phyloP scores from a whole-genome alignment of 805 yeast species.

The Blastobotrys robertii region DNA sequence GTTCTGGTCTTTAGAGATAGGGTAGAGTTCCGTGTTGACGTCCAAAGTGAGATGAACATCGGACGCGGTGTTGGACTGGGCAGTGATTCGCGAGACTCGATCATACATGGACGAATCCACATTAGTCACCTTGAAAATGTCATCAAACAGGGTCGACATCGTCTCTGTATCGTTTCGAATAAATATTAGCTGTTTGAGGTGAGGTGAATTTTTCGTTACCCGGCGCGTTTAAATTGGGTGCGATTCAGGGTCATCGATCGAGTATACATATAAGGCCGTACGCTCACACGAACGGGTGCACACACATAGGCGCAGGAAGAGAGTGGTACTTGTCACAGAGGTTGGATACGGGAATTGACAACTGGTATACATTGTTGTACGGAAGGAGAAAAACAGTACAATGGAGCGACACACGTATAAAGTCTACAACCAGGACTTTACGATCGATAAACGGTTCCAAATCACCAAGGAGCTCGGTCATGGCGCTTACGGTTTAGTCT shows the following conservation, averaged over 20 bases:
- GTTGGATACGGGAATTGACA: too few relatives aligned
- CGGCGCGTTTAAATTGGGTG: too few relatives aligned
- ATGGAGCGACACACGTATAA: conserved; percentile 36
- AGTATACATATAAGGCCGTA: too few relatives aligned
- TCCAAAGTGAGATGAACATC: conserved; percentile 81
- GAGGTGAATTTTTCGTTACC: too few relatives aligned
- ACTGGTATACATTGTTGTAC: too few relatives aligned
- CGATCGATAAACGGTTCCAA: conserved; percentile 81
- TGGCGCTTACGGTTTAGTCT: conserved; percentile 96
- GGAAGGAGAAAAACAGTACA: too few relatives aligned
- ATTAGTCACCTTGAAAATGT: conserved; percentile 75
- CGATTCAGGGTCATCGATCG: too few relatives aligned
- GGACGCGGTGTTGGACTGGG: conserved; percentile 69
- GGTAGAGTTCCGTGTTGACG: conserved; percentile 85
- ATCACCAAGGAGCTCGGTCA: conserved; percentile 91
- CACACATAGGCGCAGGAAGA: too few relatives aligned
- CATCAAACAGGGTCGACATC: conserved; percentile 71
- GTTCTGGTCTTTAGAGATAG: conserved; percentile 65
- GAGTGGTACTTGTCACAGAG: too few relatives aligned
- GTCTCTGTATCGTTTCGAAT: not conserved
- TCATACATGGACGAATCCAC: conserved; percentile 86
- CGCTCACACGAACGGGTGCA: too few relatives aligned
- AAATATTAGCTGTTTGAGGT: not conserved
- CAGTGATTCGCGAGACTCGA: conserved; percentile 82
- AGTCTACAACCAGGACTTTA: conserved; percentile 83